Base-by-base conservation (phyloP, 768 basidiomycete species). In the Amanita pseudoporphyria region DNA sequence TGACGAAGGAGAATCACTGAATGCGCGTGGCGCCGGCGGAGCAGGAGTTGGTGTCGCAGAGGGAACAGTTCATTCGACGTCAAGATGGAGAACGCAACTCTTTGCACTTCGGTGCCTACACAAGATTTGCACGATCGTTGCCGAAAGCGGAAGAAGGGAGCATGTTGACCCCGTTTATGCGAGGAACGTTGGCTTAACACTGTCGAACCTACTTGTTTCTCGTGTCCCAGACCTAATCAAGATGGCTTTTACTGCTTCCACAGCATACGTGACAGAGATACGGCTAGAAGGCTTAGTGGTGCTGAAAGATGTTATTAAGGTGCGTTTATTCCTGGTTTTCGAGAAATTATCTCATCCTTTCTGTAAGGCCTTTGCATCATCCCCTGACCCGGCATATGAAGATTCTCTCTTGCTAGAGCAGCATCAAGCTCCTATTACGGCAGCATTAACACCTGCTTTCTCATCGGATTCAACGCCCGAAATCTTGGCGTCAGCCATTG, bases 231-330 rank as follows among this genome's bases (percentile, higher is more conserved):
- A 99, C 65, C 71, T 99, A 51, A 95, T 99, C 66, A 89, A 79
- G 67, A 96, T 98, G 85, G 95, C 96, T 0, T 98, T 99, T 63
- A 95, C 91, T 10, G 94, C 96, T 0, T 93, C 92, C 13, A 90
- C 95, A 0, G 93, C 96, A 3, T 89, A 96, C 61, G 93, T 97
- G 28, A 93, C 89, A 7, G 92, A 97, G 62, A 97, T 98, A 54
- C 78, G 95, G 30, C 67, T 97, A 22, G 88, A 92, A 62, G 96
- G 96, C 1, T 67, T 98, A 22, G 73, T 89, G 6, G 89, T 99
- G 4, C 68, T 99, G 22, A 76, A 82, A 26, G 94, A 97, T 63
- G 89, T 98, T 26, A 93, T 99, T 53, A 79, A 93, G 73, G 95
- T 89, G 58, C 41, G 67, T 52, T 24, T 32, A 16, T 40, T 47